Evolutionary conservation across 179 eudicot species (phyloP), one percentile per base, ranked within the genome.

Genomic region (Heliamphora pulchella): DNA sequence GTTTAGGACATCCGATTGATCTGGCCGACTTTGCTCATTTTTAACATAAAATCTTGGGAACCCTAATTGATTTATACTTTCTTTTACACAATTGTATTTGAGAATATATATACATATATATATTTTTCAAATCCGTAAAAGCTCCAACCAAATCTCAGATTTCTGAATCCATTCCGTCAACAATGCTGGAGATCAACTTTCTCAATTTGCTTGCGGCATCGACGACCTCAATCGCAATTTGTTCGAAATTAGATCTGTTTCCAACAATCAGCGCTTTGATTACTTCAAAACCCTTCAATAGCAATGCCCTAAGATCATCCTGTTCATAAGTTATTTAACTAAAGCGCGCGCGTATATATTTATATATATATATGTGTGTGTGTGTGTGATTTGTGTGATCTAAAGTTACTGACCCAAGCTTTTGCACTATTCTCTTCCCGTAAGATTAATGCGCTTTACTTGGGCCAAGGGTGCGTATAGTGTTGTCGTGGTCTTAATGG

Each of bases 251-350:
- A 64, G 84, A 80, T 71, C 82, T 77, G 59, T 83, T 80, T 18
- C 84, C 85, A 55, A 83, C 77, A 78, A 92, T 85, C 73, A 92
- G 22, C 18, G 97, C 99, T 62, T 98, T 98, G 50, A 89, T 87
- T 13, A 96, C 89, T 70, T 92, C 93, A 51, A 96, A 90, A 1
- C 99, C 98, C 80, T 85, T 91, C 31, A 86, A 83, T 20, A 96
- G 71, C 64, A 96, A 87, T 17, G 91, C 74, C 71, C 92, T 81
- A 71, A 96, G 86, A 57, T 93, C 97, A 81, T 89, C 90, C n/a
- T 87, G 89, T 63, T 53, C 77, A 80, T 31, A 69, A 78, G 64
- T 55, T 51, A 65, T n/a, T 18, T 47, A 77, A 43, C 17, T 44
- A 10, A 20, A 70, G 17, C 62, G 10, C 43, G 53, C 8, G 77